phyloP scores from a whole-genome alignment of 768 basidiomycete genomes.

The Trametes sanguinea region DNA sequence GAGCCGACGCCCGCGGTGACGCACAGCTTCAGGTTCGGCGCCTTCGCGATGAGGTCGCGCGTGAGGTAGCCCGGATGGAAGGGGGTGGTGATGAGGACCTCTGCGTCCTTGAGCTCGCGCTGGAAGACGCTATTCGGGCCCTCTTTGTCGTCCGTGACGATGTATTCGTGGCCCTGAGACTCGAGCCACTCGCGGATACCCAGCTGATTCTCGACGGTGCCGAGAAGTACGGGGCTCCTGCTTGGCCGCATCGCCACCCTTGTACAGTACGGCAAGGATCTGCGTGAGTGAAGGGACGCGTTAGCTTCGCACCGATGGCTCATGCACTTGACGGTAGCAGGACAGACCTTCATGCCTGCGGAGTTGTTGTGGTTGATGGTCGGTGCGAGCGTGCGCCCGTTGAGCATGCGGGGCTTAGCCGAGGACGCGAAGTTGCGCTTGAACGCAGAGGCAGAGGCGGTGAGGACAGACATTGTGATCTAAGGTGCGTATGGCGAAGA shows the following conservation, averaged over 20 bases:
- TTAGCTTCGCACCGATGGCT: not conserved
- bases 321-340: not conserved
- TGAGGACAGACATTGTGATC: constrained; percentile 16
- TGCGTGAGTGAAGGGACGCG: constrained; percentile 28
- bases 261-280: constrained; percentile 76
- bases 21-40: constrained; percentile 86
- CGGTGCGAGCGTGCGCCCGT: constrained; percentile 15
- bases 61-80: constrained; percentile 89
- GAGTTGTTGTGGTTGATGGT: constrained; percentile 12
- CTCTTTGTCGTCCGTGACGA: constrained; percentile 86
- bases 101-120: constrained; percentile 78
- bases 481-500: not conserved
- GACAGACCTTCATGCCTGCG: constrained; percentile 18
- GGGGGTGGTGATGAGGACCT: constrained; percentile 80
- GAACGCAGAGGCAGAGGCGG: constrained; percentile 14
- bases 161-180: constrained; percentile 71
- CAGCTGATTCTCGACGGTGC: constrained; percentile 84
- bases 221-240: constrained; percentile 76
- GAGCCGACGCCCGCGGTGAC: constrained; percentile 91
- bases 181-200: constrained; percentile 72
- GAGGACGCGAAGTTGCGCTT: constrained; percentile 16
- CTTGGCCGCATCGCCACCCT: constrained; percentile 63
- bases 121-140: constrained; percentile 81
- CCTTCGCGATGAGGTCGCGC: constrained; percentile 69
- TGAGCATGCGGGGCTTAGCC: constrained; percentile 19